Evolutionary conservation across 164 flowering plant species (phyloP).

Genomic region (Hamamelis virginiana): DNA sequence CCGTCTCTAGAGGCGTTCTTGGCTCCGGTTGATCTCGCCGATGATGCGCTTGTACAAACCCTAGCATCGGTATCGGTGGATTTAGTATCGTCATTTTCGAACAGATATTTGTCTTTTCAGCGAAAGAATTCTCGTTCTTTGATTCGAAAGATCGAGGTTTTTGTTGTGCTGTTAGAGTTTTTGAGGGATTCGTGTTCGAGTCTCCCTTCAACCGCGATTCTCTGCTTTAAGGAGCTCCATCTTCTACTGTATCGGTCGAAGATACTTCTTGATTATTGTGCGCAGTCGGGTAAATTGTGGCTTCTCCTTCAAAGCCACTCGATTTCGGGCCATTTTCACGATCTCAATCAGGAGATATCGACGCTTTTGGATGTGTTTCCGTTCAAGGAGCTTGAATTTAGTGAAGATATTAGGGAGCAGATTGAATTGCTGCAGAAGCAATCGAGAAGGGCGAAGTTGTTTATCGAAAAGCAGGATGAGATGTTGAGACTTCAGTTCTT

Average conservation of each 20-base stretch:
- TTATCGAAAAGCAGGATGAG: conserved; percentile 65
- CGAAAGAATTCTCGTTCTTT: conserved; percentile 57
- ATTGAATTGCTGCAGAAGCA: conserved; percentile 63
- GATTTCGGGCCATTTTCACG: conserved; percentile 79
- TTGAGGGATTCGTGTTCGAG: conserved; percentile 22
- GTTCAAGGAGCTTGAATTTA: conserved; percentile 43
- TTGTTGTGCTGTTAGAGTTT: conserved; percentile 53
- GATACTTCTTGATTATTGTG: conserved; percentile 69
- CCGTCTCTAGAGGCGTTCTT: conserved; percentile 77
- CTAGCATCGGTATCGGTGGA: conserved; percentile 46
- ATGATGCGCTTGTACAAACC: conserved; percentile 53
- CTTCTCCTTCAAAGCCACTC: conserved; percentile 70
- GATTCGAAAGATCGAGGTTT: conserved; percentile 59
- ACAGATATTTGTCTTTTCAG: conserved; percentile 47
- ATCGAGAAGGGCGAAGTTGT: conserved; percentile 45
- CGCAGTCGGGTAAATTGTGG: conserved; percentile 71
- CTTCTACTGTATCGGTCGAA: conserved; percentile 62
- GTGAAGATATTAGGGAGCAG: conserved; percentile 66
- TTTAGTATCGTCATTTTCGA: conserved; percentile 42
- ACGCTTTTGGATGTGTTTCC: conserved; percentile 92
- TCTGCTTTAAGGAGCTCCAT: conserved; percentile 85
- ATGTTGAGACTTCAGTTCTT: conserved; percentile 42
- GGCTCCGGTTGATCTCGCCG: conserved; percentile 73
- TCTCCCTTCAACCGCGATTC: conserved; percentile 40
- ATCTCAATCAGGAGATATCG: conserved; percentile 68